Evolutionary conservation across 1,284 basidiomycete genomes (phyloP).

Genomic region (Ustilago vetiveriae): DNA sequence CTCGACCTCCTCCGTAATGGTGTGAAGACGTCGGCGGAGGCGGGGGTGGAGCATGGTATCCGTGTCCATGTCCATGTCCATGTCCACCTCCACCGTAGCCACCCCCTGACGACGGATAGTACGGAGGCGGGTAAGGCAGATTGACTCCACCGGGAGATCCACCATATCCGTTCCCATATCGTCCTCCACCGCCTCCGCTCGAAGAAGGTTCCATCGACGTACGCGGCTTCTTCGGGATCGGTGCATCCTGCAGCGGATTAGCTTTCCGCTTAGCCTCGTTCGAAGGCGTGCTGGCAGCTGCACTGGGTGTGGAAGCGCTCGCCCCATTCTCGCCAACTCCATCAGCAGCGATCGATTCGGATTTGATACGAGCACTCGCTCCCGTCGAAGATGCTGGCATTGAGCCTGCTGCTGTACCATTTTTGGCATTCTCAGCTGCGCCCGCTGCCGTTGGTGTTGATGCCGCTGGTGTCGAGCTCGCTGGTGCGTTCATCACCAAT

Average conservation of each 20-base stretch:
- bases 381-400: slow-evolving; percentile 10
- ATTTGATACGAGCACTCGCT: slow-evolving; percentile 15
- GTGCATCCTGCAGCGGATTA: slow-evolving; percentile 40
- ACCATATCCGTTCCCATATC: slow-evolving; percentile 37
- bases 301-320: not conserved
- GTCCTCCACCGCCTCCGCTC: slow-evolving; percentile 3
- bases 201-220: slow-evolving; percentile 40
- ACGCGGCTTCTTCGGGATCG: slow-evolving; percentile 53
- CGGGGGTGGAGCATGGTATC: slow-evolving; percentile 6
- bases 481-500: slow-evolving; percentile 47
- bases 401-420: slow-evolving; percentile 20
- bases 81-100: slow-evolving; percentile 18
- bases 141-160: slow-evolving; percentile 19
- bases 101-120: slow-evolving; percentile 23
- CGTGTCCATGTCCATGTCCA: slow-evolving; percentile 17
- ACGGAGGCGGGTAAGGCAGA: slow-evolving; percentile 16
- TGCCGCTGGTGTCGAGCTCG: slow-evolving; percentile 14
- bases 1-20: slow-evolving; percentile 29
- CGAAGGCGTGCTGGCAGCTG: slow-evolving; percentile 1
- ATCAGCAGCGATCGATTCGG: slow-evolving; percentile 17
- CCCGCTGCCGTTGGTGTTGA: slow-evolving; percentile 3
- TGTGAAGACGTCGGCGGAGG: slow-evolving; percentile 18
- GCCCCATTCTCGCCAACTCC: slow-evolving; percentile 23
- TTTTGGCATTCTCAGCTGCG: too few relatives aligned
- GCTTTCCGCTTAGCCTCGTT: slow-evolving; percentile 42